Percentiles rank a stretch among this genome's conserved stretches.
phyloP scores from a whole-genome alignment of 306 rosid species.

The Ochetophila trinervis region DNA sequence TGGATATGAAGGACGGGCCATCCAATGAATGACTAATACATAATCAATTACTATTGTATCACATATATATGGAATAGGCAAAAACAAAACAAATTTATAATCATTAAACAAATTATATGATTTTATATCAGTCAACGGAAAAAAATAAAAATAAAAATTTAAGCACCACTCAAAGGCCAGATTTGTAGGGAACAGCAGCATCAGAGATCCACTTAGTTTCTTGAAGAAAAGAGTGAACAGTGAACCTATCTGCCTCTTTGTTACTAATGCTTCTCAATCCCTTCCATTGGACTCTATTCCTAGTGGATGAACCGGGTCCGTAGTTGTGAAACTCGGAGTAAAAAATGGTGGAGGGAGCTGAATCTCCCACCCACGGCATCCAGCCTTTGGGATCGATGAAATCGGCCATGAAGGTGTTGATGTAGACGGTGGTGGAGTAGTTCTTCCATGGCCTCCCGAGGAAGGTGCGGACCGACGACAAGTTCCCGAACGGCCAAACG shows the following conservation, averaged over 20 bases:
- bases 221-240: constrained; percentile 47
- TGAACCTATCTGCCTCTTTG: constrained; percentile 40
- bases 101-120: background rate
- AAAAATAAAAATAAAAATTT: background rate
- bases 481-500: constrained; percentile 48
- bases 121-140: background rate
- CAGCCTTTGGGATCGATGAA: constrained; percentile 65
- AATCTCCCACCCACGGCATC: constrained; percentile 72
- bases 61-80: too few species aligned
- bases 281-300: constrained; percentile 65
- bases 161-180: constrained; percentile 28
- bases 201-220: constrained; percentile 56
- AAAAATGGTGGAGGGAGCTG: constrained; percentile 73
- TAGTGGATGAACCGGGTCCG: constrained; percentile 63
- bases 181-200: constrained; percentile 34
- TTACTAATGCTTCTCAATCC: constrained; percentile 47
- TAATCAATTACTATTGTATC: too few species aligned
- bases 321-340: constrained; percentile 59
- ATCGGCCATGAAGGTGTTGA: constrained; percentile 39
- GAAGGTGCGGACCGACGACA: constrained; percentile 50
- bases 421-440: constrained; percentile 63
- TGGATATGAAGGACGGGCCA: too few species aligned
- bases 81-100: too few species aligned
- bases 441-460: constrained; percentile 91
- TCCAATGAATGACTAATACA: too few species aligned